Conservation (phyloP, 2,329 filamentous ascomycete species). For the Arthrobotrys entomopaga region DNA sequence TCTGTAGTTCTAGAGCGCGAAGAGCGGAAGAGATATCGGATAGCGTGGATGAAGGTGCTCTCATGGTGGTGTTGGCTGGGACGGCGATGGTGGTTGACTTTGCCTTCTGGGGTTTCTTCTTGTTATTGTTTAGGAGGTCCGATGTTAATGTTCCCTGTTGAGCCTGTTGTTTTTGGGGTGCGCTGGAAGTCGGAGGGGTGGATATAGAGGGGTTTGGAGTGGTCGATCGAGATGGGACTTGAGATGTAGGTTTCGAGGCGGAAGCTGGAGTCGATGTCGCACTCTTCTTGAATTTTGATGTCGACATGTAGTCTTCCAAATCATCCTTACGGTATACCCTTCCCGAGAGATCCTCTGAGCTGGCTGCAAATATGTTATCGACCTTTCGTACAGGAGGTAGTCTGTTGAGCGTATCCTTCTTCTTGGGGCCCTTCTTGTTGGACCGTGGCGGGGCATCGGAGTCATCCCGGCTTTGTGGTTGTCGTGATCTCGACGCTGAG, state of each 20-base stretch:
- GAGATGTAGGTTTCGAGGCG: conserved; percentile 28
- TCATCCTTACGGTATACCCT: conserved; percentile 71
- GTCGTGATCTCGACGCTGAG: conserved; percentile 31
- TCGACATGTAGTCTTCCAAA: conserved; percentile 69
- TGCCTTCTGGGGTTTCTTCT: conserved; percentile 70
- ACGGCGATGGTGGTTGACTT: conserved; percentile 66
- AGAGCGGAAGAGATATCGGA: conserved; percentile 82
- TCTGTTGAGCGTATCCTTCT: conserved; percentile 64
- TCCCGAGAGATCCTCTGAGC: conserved; percentile 65
- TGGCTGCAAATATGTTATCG: conserved; percentile 62
- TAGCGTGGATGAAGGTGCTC: conserved; percentile 78
- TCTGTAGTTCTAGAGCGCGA: conserved; percentile 86
- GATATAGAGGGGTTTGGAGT: conserved; percentile 39
- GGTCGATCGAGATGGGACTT: conserved; percentile 32
- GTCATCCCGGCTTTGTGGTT: conserved; percentile 30
- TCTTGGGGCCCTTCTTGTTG: conserved; percentile 60
- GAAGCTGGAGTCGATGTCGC: conserved; percentile 19
- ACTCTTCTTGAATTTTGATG: conserved; percentile 59
- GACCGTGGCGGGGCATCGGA: conserved; percentile 37
- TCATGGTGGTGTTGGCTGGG: conserved; percentile 81
- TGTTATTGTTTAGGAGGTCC: conserved; percentile 73
- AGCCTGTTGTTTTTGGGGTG: conserved; percentile 66
- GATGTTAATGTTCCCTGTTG: conserved; percentile 78
- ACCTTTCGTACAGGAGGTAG: conserved; percentile 64
- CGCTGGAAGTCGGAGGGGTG: conserved; percentile 54